Evolutionary conservation across 2,329 filamentous ascomycete species (phyloP), one percentile per base, ranked within the genome.

Genomic region (Monosporascus sp.): DNA sequence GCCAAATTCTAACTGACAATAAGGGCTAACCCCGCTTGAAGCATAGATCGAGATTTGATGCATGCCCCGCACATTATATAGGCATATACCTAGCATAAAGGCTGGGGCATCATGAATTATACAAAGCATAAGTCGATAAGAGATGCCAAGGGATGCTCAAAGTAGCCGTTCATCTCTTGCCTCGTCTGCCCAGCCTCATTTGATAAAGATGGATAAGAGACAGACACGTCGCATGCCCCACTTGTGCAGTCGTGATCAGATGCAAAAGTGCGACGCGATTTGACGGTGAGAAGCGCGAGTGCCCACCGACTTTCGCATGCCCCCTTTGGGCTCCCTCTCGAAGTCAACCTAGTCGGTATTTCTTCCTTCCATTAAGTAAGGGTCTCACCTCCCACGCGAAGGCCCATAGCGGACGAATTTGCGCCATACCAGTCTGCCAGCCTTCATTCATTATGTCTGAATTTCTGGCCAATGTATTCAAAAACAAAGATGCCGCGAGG

Each of bases 271-370:
- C 14, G 24, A 46, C 43, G 43, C 43, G 43, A 46, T 46, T 46
- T 46, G 43, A 14, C 26, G 14, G 43, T 46, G 26, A 7, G 9
- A 16, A 46, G 6, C 22, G 14, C 19, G 14, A 43, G 40, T 50
- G 48, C 24, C 48, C 48, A 50, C 48, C 48, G 48, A 50, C 48
- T 50, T 43, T 50, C 41, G 37, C 19, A 34, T 34, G n/a, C 48
- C 31, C n/a, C 19, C 36, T 41, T 41, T 27, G 22, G 36, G n/a
- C 22, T 26, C 27, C 26, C 20, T 41, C 31, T 34, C 31, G 31
- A 34, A 34, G 9, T 14, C 31, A 34, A 34, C 14, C 31, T 41
- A 31, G 17, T 43, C 6, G 24, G 11, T 17, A 43, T 43, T 41
- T 50, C 20, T 24, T 38, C 36, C 19, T 14, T 31, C 37, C 26